Conservation (phyloP, 768 basidiomycete genomes). For the Pisolithus sp. region DNA sequence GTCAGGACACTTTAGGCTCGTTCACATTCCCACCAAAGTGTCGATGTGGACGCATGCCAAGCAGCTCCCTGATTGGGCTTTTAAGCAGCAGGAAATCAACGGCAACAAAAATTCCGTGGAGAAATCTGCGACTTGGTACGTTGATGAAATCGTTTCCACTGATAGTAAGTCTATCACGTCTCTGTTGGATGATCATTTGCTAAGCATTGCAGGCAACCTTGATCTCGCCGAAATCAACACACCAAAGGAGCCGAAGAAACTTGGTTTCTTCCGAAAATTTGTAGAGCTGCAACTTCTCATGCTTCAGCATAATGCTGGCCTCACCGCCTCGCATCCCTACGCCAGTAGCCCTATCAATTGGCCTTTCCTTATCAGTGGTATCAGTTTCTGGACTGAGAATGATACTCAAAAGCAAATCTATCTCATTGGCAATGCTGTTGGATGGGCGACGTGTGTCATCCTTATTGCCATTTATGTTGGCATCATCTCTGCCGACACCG, state of each 20-base stretch:
- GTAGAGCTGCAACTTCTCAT: slow-evolving; percentile 89
- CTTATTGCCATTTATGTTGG: slow-evolving; percentile 85
- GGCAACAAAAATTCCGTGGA: slow-evolving; percentile 90
- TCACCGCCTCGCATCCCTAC: slow-evolving; percentile 97
- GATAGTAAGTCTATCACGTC: slow-evolving; percentile 45
- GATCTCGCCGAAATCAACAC: slow-evolving; percentile 40
- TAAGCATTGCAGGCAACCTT: slow-evolving; percentile 45
- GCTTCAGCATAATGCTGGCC: slow-evolving; percentile 98
- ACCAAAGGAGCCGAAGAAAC: slow-evolving; percentile 66
- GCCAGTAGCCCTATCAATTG: slow-evolving; percentile 95
- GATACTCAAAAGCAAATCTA: slow-evolving; percentile 89
- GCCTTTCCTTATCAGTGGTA: slow-evolving; percentile 94
- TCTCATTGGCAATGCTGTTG: slow-evolving; percentile 87
- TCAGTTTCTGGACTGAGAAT: slow-evolving; percentile 96
- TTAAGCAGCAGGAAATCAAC: slow-evolving; percentile 95
- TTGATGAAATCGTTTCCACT: slow-evolving; percentile 72
- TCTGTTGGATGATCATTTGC: slow-evolving; percentile 2
- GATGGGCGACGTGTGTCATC: slow-evolving; percentile 92
- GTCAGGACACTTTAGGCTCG: slow-evolving; percentile 84
- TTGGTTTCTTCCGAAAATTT: slow-evolving; percentile 95
- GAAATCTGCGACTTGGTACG: slow-evolving; percentile 81
- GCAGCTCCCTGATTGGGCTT: slow-evolving; percentile 92
- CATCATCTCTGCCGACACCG: slow-evolving; percentile 80
- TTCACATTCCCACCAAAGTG: slow-evolving; percentile 86
- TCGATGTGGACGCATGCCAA: slow-evolving; percentile 88